These are phyloP conservation scores for Trametes pubescens DNA, from an alignment of 1,284 basidiomycete genomes.

Conservation along the genomic window DNA sequence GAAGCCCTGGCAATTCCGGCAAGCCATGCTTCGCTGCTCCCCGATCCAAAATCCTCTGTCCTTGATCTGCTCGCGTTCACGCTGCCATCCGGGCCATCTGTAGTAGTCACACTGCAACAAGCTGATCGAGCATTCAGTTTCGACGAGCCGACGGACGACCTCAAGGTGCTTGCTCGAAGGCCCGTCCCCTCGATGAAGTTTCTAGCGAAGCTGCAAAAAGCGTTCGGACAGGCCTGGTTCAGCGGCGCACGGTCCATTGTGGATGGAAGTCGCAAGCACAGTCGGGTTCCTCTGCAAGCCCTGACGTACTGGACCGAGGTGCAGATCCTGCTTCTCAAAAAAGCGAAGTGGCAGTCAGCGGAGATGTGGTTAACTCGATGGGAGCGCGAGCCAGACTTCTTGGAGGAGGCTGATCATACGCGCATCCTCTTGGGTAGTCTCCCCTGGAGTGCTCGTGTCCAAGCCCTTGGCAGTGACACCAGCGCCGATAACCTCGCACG, in stretches of 20 bases:
- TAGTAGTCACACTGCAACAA: not conserved
- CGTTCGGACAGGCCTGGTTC: conserved; percentile 22
- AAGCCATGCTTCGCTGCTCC: not conserved
- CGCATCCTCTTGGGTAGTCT: not conserved
- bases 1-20: conserved; percentile 1
- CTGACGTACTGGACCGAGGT: conserved; percentile 17
- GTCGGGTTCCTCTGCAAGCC: conserved; percentile 3
- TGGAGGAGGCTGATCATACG: not conserved
- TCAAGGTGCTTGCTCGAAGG: not conserved
- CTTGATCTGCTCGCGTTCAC: not conserved
- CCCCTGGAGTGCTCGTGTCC: not conserved
- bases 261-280: conserved; percentile 9
- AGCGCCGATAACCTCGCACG: not conserved
- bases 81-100: not conserved
- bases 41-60: not conserved
- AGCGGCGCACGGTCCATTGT: conserved; percentile 12
- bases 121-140: not conserved
- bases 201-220: not conserved
- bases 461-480: not conserved
- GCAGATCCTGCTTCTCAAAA: not conserved
- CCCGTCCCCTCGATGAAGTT: conserved; percentile 1
- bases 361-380: not conserved
- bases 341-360: not conserved
- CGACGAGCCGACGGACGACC: not conserved
- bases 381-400: not conserved